Base-by-base conservation (phyloP, 2,329 filamentous ascomycete genomes). In the Microdochium bolleyi region DNA sequence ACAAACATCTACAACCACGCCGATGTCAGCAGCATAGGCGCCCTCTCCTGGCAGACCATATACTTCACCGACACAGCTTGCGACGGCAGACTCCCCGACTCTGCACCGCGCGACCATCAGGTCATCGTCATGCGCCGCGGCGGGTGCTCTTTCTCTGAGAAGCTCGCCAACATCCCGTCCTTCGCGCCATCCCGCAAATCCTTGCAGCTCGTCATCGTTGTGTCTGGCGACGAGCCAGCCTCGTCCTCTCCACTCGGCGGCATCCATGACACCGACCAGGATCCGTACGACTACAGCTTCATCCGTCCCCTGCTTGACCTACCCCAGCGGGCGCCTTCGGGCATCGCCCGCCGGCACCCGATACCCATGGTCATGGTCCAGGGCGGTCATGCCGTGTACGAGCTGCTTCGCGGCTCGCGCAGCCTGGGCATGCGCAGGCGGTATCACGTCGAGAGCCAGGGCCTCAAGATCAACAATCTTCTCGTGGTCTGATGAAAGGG, bases 301-400 rank as follows among this genome's bases (percentile, higher is more conserved):
- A 69, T 77, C 57, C 68, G 78, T 34, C 94, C 94, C 1, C 70
- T 94, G 49, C 75, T 99, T 3, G 89, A 95, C 51, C 79, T 86
- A 57, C 71, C 75, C 50, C 92, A 96, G 72, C 70, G 75, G 49
- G 91, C 87, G 2, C 82, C 85, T 0, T 79, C 76, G 3, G 90
- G 91, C 0, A 73, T 91, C 51, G 76, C 78, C 51, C 74, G 91
- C 11, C 79, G 83, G 44, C 78, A 91, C 61, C 85, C 85, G 2
- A 85, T 97, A 37, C 82, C 88, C 13, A 83, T 96, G 80, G 78
- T 95, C 38, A 88, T 97, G 80, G 80, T 95, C 21, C 83, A 83
- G 0, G 90, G 88, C 0, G 86, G 85, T 0, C 76, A 84, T 10
- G 75, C 78, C 53, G 82, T 81, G 11, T 87, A 90, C 60, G 76